Base-by-base conservation (phyloP, 805 yeast species). In the Yamadazyma insecticola region DNA sequence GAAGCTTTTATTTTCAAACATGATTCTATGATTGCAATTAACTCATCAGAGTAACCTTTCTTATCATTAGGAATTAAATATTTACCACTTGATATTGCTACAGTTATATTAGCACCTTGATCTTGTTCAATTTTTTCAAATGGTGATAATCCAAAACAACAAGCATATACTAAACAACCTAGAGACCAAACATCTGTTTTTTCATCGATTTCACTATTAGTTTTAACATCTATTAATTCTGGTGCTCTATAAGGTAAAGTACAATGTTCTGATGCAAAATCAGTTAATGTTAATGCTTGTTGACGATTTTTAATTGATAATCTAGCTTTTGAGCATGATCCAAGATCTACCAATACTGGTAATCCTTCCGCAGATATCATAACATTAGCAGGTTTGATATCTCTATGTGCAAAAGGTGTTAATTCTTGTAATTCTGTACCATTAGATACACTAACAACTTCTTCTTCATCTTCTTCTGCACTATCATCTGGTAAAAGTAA, bases 231-330 rank as follows among this genome's bases (percentile, higher is more conserved):
- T 36, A 89, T 59, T 27, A 90, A 63, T 50, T 89, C 97, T 0
- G 97, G 97, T 0, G 97, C 95, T 24, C 95, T 64, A 53, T 82
- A 90, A 1, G 94, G 87, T 32, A 86, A 57, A 1, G 95, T 82
- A 48, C 95, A 85, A 52, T 84, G 86, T 47, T 83, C 92, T 36
- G 78, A 84, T 11, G 89, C 88, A 40, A 76, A 63, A 44, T 89
- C 96, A 40, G 86, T 90, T 22, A 86, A 57, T 11, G 81, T 72
- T 18, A 85, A 60, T 0, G 95, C 92, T 46, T 80, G 81, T 22
- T 77, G 80, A 30, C 90, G 68, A 1, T 77, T 67, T 13, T 63
- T 63, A 2, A 82, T 67, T 2, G 57, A 46, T 2, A 75, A 48
- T 4, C 80, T 61, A 0, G 94, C 90, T 36, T 64, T 70, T 4